Evolutionary conservation across 768 basidiomycete genomes (phyloP), one percentile per base, ranked within the genome.

Genomic region (Termitomyces heimii): DNA sequence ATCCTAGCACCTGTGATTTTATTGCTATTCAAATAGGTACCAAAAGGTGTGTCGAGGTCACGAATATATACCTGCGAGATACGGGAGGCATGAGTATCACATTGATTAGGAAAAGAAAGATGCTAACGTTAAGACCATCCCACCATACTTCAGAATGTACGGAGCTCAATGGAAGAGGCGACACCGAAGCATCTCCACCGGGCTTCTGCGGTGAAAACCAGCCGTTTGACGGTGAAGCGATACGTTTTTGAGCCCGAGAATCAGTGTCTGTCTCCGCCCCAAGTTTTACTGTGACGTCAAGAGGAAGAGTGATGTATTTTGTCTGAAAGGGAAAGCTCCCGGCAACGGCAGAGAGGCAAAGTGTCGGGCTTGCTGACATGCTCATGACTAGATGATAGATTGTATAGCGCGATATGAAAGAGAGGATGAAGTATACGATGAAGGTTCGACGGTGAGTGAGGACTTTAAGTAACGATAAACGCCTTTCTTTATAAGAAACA

Each of bases 141-240:
- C 68, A 65, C 79, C 81, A 81, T 34, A 82, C 65, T 60, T 80
- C 74, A 5, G 77, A 78, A 52, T 82, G 81, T 1, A 68, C 64
- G 10, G 68, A 54, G 60, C 75, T 75, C 31, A 82, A 63, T 35
- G 78, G 69, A 44, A 81, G 65, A 26, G 75, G 71, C 7, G 73
- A 73, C 40, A 79, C 65, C 24, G 68, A 60, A 37, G 64, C 53
- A 48, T 63, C 60, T 9, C 61, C 68, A 16, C 47, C 24, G 28
- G 46, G 22, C 5, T 48, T 56, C 29, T 67, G 67, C 18, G 71
- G 64, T 31, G 78, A 66, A 59, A 82, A 79, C 72, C 73, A 71
- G 6, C 80, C 79, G 32, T 80, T 81, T 22, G 67, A 61, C 9
- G 65, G 58, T 14, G 65, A 51, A 4, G 74, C 66, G 10, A 56